Evolutionary conservation across 2,329 filamentous ascomycete species (phyloP).

Genomic region (Sclerotinia trifoliorum): DNA sequence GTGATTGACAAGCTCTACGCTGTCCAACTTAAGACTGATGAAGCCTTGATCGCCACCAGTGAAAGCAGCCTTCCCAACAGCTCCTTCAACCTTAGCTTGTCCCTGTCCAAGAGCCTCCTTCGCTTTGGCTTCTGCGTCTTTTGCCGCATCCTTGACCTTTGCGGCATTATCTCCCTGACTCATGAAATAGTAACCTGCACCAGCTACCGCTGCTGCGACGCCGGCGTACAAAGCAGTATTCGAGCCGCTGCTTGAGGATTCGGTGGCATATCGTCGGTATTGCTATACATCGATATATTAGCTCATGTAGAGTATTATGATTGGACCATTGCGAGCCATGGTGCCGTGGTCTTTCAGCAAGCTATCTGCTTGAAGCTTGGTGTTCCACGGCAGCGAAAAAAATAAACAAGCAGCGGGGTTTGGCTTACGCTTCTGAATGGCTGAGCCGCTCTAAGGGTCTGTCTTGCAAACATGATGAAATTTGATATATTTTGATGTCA

Average conservation of each 20-base stretch:
- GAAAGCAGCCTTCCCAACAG: conserved; percentile 52
- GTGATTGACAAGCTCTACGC: conserved; percentile 79
- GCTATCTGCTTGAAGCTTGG: neutral
- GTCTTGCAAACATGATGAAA: conserved; percentile 63
- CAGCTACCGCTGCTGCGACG: conserved; percentile 55
- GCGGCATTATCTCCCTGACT: conserved; percentile 48
- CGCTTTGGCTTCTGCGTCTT: conserved; percentile 57
- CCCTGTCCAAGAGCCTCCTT: conserved; percentile 43
- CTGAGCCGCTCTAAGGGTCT: conserved; percentile 61
- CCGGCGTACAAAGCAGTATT: conserved; percentile 61
- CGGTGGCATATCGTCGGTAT: conserved; percentile 72
- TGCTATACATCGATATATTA: conserved; percentile 46
- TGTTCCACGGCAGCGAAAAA: neutral
- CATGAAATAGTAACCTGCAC: conserved; percentile 56
- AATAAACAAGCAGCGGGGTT: neutral
- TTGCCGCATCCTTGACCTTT: conserved; percentile 53
- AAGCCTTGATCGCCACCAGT: conserved; percentile 89
- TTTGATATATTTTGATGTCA: neutral
- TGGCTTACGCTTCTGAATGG: conserved; percentile 62
- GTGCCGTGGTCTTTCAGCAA: neutral
- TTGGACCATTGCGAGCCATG: neutral
- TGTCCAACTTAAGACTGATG: conserved; percentile 74
- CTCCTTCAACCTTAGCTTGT: conserved; percentile 36
- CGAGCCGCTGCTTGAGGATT: conserved; percentile 48
- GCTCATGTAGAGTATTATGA: conserved; percentile 18